These are phyloP conservation scores for Epichloe coenophiala DNA, from an alignment of 2,329 filamentous ascomycete genomes.

Conservation along the genomic window DNA sequence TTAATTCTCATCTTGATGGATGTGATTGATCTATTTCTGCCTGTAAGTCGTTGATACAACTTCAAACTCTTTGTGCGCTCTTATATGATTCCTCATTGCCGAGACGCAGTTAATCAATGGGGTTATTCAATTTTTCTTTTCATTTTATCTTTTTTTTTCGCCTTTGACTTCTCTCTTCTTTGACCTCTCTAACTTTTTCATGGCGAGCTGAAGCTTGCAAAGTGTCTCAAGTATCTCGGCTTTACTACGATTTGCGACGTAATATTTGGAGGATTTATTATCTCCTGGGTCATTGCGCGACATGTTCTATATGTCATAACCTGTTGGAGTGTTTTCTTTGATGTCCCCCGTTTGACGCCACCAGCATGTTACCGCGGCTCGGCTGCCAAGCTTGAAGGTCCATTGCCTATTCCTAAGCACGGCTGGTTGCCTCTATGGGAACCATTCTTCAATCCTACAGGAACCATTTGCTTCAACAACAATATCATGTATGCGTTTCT, in stretches of 20 bases:
- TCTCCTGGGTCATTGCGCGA: slow-evolving; percentile 70
- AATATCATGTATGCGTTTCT: slow-evolving; percentile 68
- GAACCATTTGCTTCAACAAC: slow-evolving; percentile 67
- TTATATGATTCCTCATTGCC: slow-evolving; percentile 1
- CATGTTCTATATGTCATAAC: slow-evolving; percentile 69
- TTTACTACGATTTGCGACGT: slow-evolving; percentile 65
- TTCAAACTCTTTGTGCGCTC: not conserved
- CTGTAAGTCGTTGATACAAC: slow-evolving; percentile 37
- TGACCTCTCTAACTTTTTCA: too few relatives aligned
- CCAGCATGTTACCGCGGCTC: slow-evolving; percentile 59
- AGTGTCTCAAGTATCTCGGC: slow-evolving; percentile 83
- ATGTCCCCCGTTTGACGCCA: slow-evolving; percentile 48
- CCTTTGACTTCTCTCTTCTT: too few relatives aligned
- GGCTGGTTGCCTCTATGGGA: slow-evolving; percentile 51
- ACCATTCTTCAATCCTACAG: slow-evolving; percentile 58
- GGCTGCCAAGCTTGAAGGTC: slow-evolving; percentile 39
- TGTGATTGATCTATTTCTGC: slow-evolving; percentile 75
- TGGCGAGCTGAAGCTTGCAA: slow-evolving; percentile 50
- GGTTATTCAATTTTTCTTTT: too few relatives aligned
- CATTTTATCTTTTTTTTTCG: too few relatives aligned
- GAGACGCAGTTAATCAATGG: too few relatives aligned
- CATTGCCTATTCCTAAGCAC: slow-evolving; percentile 34
- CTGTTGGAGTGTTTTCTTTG: slow-evolving; percentile 67
- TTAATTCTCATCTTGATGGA: slow-evolving; percentile 90
- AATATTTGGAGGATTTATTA: slow-evolving; percentile 73